A percentile compares a stretch with the other conserved stretches of the same genome.
Evolutionary conservation across 805 yeast genomes (phyloP).

Genomic region (Cyberlindnera subsufficiens): DNA sequence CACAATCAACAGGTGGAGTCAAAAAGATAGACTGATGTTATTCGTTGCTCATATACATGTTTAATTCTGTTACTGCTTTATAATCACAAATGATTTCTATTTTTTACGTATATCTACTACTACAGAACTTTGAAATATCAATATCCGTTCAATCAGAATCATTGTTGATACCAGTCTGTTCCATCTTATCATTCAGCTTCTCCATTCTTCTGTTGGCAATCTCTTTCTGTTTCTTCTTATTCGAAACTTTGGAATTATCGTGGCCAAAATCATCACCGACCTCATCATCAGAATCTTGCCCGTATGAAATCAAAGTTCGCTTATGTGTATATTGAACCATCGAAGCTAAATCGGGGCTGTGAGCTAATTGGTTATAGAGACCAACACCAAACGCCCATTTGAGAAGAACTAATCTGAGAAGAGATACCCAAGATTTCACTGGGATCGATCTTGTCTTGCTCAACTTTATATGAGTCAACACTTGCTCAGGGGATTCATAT

Average conservation of each 20-base stretch:
- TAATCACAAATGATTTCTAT: no score
- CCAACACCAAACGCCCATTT: constrained; percentile 24
- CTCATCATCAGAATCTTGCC: constrained; percentile 9
- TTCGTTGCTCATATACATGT: no score
- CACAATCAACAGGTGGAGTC: constrained; percentile 1
- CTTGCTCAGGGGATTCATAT: constrained; percentile 11
- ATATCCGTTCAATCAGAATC: background rate
- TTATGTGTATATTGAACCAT: constrained; percentile 18
- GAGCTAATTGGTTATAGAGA: constrained; percentile 22
- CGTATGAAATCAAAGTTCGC: constrained; percentile 8
- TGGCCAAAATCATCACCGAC: constrained; percentile 9
- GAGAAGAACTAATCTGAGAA: constrained; percentile 21
- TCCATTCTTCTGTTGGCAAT: constrained; percentile 19
- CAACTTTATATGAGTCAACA: constrained; percentile 20
- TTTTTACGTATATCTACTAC: no score
- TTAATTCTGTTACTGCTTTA: no score
- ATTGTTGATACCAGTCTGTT: constrained; percentile 18
- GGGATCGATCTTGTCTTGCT: constrained; percentile 24
- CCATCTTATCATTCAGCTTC: constrained; percentile 15
- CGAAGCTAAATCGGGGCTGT: constrained; percentile 12
- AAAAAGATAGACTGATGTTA: background rate
- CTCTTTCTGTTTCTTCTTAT: constrained; percentile 15
- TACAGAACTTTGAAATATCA: no score
- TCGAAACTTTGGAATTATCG: constrained; percentile 8
- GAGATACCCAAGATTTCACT: constrained; percentile 24